phyloP scores from a whole-genome alignment of 2,329 filamentous ascomycete species.

The Colletotrichum karsti region DNA sequence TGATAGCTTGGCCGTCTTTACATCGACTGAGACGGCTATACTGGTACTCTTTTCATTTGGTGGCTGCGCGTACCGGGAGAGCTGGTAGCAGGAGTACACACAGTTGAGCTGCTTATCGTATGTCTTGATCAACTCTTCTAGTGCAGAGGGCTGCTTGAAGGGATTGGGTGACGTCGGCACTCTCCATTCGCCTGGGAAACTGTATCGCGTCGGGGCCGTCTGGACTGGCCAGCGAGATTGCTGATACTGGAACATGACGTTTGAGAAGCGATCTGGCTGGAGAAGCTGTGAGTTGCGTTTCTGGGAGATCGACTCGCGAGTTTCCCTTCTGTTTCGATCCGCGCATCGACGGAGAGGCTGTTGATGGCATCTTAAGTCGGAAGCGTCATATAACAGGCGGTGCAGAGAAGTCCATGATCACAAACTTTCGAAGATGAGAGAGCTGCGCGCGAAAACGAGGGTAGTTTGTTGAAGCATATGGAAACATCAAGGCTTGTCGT shows the following conservation, averaged over 20 bases:
- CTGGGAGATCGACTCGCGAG: background rate
- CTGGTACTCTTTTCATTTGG: background rate
- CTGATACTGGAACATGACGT: background rate
- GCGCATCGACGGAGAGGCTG: background rate
- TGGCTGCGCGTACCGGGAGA: slow-evolving; percentile 1
- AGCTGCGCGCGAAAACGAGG: background rate
- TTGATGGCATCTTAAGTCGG: background rate
- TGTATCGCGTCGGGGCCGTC: background rate
- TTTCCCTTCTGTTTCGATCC: background rate
- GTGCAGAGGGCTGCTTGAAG: background rate
- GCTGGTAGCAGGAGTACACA: slow-evolving; percentile 10
- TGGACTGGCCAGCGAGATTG: background rate
- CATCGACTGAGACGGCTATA: background rate
- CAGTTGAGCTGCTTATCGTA: background rate
- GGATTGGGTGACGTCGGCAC: background rate
- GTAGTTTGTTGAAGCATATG: background rate
- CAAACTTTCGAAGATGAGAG: background rate
- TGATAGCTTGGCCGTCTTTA: background rate
- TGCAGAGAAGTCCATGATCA: background rate
- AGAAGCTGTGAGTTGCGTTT: too few species aligned
- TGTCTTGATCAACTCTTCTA: background rate
- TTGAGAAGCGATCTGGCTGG: background rate
- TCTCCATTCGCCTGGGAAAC: background rate
- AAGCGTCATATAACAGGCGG: background rate
- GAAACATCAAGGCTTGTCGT: background rate